Evolutionary conservation across 2,329 filamentous ascomycete genomes (phyloP).

Genomic region (Metarhizium sp.): DNA sequence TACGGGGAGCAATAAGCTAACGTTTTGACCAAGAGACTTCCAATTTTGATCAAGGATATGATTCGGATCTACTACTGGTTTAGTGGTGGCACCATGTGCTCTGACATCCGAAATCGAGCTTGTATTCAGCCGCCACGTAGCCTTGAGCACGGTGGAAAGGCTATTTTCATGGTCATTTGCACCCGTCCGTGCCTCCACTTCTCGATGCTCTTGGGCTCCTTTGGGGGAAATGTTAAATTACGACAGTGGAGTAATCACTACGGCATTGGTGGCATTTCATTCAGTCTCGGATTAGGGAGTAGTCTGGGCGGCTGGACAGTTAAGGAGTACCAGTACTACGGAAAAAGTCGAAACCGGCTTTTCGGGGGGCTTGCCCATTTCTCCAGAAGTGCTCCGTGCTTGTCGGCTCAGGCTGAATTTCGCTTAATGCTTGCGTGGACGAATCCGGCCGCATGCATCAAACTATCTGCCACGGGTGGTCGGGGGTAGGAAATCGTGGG

Average conservation of each 20-base stretch:
- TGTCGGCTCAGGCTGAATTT: not conserved
- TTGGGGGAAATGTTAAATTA: too few species aligned
- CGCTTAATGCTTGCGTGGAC: constrained; percentile 3
- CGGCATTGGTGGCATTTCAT: not conserved
- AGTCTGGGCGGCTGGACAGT: too few species aligned
- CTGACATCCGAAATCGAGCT: too few species aligned
- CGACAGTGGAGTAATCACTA: not conserved
- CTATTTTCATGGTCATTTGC: not conserved
- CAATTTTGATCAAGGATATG: not conserved
- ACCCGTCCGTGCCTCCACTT: too few species aligned
- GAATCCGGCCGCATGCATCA: constrained; percentile 10
- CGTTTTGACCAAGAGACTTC: not conserved
- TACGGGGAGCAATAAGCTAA: not conserved
- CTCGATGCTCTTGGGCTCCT: too few species aligned
- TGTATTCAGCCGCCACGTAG: not conserved
- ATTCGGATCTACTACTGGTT: not conserved
- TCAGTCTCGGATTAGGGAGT: not conserved
- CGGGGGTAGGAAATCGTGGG: not conserved
- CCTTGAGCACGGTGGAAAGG: not conserved
- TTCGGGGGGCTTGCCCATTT: not conserved
- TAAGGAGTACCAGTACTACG: too few species aligned
- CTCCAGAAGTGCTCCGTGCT: not conserved
- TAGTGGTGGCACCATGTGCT: too few species aligned
- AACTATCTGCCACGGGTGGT: constrained; percentile 2
- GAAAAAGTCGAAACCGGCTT: not conserved